These are phyloP conservation scores for Xylaria sp. DNA, from an alignment of 2,329 filamentous ascomycete species.

Conservation along the genomic window DNA sequence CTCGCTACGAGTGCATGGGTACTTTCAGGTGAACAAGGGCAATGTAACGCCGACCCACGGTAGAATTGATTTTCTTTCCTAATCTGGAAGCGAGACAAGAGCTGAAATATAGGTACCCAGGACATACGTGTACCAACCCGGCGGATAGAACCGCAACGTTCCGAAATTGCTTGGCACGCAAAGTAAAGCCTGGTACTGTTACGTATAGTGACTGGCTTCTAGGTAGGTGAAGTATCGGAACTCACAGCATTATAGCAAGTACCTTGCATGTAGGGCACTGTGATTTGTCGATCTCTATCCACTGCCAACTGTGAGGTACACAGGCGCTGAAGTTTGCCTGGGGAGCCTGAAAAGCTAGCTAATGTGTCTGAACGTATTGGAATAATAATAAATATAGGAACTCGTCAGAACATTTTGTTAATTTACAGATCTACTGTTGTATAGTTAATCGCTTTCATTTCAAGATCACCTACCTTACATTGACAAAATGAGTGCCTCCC, in stretches of 20 bases:
- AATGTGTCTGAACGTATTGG: neutral
- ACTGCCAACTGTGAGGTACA: constrained; percentile 11
- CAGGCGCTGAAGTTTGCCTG: neutral
- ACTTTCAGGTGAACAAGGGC: constrained; percentile 16
- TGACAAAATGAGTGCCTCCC: constrained; percentile 12
- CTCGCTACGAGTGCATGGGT: neutral
- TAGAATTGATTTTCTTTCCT: constrained; percentile 9
- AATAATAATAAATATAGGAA: constrained; percentile 12
- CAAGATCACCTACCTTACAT: neutral
- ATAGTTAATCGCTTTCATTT: neutral
- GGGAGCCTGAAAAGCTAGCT: neutral
- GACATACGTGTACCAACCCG: constrained; percentile 4
- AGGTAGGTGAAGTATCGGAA: neutral
- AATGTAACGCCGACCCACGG: neutral
- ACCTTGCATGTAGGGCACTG: neutral
- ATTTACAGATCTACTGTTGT: neutral
- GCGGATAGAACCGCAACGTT: constrained; percentile 8
- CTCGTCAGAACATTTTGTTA: neutral
- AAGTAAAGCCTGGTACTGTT: neutral
- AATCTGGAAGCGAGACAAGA: constrained; percentile 7
- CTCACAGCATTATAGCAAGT: neutral
- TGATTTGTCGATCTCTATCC: neutral
- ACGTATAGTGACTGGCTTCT: neutral
- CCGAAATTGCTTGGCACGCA: constrained; percentile 2
- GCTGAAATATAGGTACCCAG: constrained; percentile 13